Evolutionary conservation across 345 rosid species (phyloP), one percentile per base, ranked within the genome.

Genomic region (Lepidium aucheri): DNA sequence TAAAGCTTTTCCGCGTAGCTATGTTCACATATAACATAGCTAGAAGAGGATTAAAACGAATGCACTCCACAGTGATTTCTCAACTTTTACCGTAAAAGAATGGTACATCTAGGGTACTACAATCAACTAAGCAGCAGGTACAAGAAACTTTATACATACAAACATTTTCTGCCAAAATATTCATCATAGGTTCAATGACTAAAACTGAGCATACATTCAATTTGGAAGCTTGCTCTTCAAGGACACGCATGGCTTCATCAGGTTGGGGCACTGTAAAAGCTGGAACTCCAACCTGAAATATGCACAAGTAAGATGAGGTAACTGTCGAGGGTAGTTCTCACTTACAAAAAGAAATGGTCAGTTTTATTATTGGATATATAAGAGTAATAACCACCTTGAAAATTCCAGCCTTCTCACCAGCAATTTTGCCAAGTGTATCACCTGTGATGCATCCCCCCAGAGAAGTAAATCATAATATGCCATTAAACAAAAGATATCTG

Each of bases 371-470:
- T 14, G 46, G 56, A 46, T 40, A 61, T 57, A 28, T 3, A 64
- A 46, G 32, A 56, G 39, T 57, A 18, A 63, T 43, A 70, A 59
- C 70, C 77, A 93, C 99, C 99, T 94, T 94, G 68, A 88, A 82
- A 73, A 94, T 90, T 43, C 99, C 97, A 81, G 99, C 97, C 75
- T 94, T 94, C 76, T 88, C 96, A 74, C 97, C 93, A 59, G 97
- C 97, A 75, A 94, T 94, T 87, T 85, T 79, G 41, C 90, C 96
- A 20, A 94, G 92, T 7, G 99, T 91, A 76, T 94, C 70, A 60
- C 97, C 99, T 94, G 80, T 76, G 54, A 62, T 67, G 67, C 62
- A 67, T 80, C 63, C 60, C 60, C 69, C 67, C 6, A 53, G 45
- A 77, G 50, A 49, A 53, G 61, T 47, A 51, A 55, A 40, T 22